Conservation (phyloP, 768 basidiomycete genomes). For the Psilocybe subaeruginosa region DNA sequence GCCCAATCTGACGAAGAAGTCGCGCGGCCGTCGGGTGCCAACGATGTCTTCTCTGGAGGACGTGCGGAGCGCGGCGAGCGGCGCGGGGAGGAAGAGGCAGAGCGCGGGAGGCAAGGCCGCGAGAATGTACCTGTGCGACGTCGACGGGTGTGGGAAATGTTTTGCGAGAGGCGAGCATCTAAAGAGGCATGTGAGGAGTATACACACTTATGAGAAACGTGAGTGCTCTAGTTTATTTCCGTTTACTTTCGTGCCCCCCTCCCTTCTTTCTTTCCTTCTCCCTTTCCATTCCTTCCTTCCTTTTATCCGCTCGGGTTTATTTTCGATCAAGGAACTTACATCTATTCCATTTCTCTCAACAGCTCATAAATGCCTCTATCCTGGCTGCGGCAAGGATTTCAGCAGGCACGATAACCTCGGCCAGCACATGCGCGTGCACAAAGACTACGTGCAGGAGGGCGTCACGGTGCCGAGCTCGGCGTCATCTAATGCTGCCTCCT, state of each 20-base stretch:
- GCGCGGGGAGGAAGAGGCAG: slow-evolving; percentile 38
- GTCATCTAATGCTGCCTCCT: slow-evolving; percentile 8
- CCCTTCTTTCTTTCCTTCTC: slow-evolving; percentile 9
- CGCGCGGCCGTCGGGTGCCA: slow-evolving; percentile 68
- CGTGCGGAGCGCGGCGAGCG: slow-evolving; percentile 34
- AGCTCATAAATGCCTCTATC: slow-evolving; percentile 84
- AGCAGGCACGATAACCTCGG: slow-evolving; percentile 87
- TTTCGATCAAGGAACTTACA: not conserved
- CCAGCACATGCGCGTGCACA: slow-evolving; percentile 88
- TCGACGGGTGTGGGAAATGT: slow-evolving; percentile 84
- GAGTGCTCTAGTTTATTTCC: slow-evolving; percentile 33
- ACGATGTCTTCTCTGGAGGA: slow-evolving; percentile 45
- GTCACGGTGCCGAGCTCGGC: slow-evolving; percentile 8
- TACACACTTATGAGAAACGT: slow-evolving; percentile 95
- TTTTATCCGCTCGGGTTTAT: slow-evolving; percentile 3
- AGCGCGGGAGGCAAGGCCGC: slow-evolving; percentile 36
- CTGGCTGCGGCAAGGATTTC: slow-evolving; percentile 83
- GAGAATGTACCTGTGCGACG: slow-evolving; percentile 72
- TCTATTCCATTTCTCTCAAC: slow-evolving; percentile 12
- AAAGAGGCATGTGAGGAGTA: slow-evolving; percentile 85
- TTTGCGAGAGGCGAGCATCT: slow-evolving; percentile 90
- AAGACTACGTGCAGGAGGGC: slow-evolving; percentile 41
- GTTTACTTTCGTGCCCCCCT: slow-evolving; percentile 29
- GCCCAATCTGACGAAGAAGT: slow-evolving; percentile 72
- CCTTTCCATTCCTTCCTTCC: not conserved